Evolutionary conservation across 345 rosid species (phyloP).

Genomic region (Psidium friedrichsthalianum): DNA sequence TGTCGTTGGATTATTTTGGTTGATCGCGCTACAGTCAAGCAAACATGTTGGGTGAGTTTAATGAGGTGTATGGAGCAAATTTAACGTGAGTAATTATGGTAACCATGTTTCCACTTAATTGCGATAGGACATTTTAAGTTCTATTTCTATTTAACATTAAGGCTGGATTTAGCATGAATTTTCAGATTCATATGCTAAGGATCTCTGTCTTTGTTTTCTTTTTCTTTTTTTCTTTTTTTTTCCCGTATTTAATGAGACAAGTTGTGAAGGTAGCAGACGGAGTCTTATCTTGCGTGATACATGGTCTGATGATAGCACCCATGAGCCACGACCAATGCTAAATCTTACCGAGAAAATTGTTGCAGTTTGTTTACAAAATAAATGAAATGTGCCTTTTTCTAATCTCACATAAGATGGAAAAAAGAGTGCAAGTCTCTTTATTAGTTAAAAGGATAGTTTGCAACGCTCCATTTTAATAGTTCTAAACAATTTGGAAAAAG

Average conservation of each 20-base stretch:
- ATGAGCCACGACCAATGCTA: not conserved
- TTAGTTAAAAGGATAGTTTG: no score
- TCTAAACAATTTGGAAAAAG: no score
- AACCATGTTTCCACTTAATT: not conserved
- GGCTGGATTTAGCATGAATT: not conserved
- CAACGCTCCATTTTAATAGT: no score
- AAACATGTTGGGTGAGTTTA: not conserved
- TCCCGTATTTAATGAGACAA: not conserved
- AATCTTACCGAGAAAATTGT: not conserved
- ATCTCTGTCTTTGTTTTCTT: not conserved
- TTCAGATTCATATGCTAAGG: not conserved
- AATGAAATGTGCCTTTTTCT: no score
- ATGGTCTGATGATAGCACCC: not conserved
- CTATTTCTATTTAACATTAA: not conserved
- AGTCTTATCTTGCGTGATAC: no score
- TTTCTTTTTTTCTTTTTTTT: rapidly evolving
- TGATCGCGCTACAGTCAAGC: not conserved
- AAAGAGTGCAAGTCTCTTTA: no score
- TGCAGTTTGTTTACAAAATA: no score
- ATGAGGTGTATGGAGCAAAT: not conserved
- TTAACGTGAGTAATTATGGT: not conserved
- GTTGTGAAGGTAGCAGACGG: not conserved
- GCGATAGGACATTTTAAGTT: not conserved
- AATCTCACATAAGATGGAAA: no score
- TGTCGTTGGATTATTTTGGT: not conserved